phyloP scores from a whole-genome alignment of 1,284 basidiomycete genomes.

The Rhodotorula sp. region DNA sequence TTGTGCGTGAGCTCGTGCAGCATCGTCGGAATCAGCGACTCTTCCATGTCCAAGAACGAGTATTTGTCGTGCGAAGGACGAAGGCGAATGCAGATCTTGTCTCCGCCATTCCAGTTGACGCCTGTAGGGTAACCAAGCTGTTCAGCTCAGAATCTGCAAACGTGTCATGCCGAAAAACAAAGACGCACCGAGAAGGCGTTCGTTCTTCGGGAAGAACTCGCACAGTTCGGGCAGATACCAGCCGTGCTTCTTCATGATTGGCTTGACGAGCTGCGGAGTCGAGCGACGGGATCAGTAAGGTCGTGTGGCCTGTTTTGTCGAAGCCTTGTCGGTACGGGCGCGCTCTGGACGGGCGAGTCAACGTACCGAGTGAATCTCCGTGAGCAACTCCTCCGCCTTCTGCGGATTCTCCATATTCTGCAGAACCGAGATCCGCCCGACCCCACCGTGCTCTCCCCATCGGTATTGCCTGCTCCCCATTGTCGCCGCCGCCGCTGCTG shows the following conservation, averaged over 20 bases:
- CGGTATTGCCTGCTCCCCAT: no score
- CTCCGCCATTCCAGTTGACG: constrained; percentile 65
- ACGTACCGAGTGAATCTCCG: no score
- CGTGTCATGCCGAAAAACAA: neutral
- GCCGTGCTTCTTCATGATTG: constrained; percentile 77
- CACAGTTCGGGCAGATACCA: constrained; percentile 65
- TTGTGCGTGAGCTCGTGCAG: constrained; percentile 90
- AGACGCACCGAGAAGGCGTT: constrained; percentile 64
- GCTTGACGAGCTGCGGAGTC: constrained; percentile 62
- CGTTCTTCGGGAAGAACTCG: constrained; percentile 79
- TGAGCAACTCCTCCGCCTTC: no score
- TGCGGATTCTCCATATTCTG: neutral
- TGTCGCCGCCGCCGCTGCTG: no score
- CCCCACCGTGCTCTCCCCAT: neutral
- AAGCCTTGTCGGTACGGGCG: no score
- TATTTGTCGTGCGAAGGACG: constrained; percentile 66
- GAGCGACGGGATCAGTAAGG: no score
- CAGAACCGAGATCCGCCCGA: neutral
- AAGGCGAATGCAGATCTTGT: constrained; percentile 75
- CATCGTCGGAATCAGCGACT: constrained; percentile 65
- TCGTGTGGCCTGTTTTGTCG: no score
- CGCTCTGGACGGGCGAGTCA: no score
- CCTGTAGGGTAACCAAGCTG: neutral
- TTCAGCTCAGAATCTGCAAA: neutral
- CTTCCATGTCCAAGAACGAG: constrained; percentile 72